These are phyloP conservation scores for Trypanosoma cruzi DNA, from an alignment of 208 protist genomes.

Conservation along the genomic window DNA sequence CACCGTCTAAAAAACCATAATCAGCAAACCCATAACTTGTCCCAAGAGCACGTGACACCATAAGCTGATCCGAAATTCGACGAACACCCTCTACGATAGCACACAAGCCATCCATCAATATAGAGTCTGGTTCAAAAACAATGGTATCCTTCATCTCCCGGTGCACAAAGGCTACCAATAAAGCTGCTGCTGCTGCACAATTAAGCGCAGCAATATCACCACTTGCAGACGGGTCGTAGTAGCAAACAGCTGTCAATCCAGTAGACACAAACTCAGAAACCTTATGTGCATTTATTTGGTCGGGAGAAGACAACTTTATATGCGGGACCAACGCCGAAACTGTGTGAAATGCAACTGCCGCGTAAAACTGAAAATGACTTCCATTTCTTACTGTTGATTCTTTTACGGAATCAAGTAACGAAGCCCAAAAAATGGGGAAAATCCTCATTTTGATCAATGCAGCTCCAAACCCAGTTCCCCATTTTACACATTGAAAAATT, in stretches of 20 bases:
- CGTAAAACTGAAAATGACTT: constrained; percentile 53
- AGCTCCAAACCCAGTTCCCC: constrained; percentile 83
- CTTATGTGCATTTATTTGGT: constrained; percentile 73
- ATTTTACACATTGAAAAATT: constrained; percentile 80
- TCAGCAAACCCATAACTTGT: constrained; percentile 90
- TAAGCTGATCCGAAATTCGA: constrained; percentile 31
- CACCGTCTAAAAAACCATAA: constrained; percentile 86
- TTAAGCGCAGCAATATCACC: constrained; percentile 47
- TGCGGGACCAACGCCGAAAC: constrained; percentile 79
- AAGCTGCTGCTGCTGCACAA: constrained; percentile 67
- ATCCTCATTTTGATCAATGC: constrained; percentile 65
- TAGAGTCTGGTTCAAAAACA: constrained; percentile 59
- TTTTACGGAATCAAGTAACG: constrained; percentile 71
- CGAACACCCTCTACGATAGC: constrained; percentile 46
- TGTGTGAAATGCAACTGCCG: constrained; percentile 73
- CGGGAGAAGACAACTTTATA: constrained; percentile 84
- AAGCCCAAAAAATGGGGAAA: constrained; percentile 78
- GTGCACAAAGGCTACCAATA: constrained; percentile 81
- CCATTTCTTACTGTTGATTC: constrained; percentile 42
- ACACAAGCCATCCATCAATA: constrained; percentile 46
- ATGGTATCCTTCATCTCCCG: constrained; percentile 86
- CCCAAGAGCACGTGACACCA: constrained; percentile 66
- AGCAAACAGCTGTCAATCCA: constrained; percentile 64
- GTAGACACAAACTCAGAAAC: constrained; percentile 63
- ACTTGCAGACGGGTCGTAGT: constrained; percentile 42